phyloP scores from a whole-genome alignment of 768 basidiomycete species.

The Lenzites betulinus region DNA sequence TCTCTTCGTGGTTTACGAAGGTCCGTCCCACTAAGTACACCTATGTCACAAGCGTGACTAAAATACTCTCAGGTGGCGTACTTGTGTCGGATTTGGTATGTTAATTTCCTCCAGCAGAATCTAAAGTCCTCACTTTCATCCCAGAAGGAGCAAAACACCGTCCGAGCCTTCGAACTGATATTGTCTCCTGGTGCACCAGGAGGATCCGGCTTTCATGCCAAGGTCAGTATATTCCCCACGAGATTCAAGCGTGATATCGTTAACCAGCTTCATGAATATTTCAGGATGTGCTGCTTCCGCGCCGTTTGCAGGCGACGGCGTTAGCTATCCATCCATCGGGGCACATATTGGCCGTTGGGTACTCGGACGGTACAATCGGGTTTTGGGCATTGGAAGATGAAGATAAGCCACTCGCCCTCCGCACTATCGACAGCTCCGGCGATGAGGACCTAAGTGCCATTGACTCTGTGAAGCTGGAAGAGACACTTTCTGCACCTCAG shows the following conservation, averaged over 20 bases:
- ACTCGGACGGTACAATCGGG: slow-evolving; percentile 79
- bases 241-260: neutral
- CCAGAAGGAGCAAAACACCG: slow-evolving; percentile 50
- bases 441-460: slow-evolving; percentile 57
- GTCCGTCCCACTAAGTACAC: slow-evolving; percentile 37
- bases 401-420: slow-evolving; percentile 71
- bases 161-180: slow-evolving; percentile 67
- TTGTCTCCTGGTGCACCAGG: slow-evolving; percentile 84
- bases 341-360: slow-evolving; percentile 77
- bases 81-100: slow-evolving; percentile 60
- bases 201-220: slow-evolving; percentile 60
- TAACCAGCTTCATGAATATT: neutral
- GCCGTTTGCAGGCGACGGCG: slow-evolving; percentile 69
- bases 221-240: slow-evolving; percentile 39
- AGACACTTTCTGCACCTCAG: slow-evolving; percentile 30
- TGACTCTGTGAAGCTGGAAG: slow-evolving; percentile 50
- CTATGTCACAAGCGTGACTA: neutral
- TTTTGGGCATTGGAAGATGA: slow-evolving; percentile 85
- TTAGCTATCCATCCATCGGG: slow-evolving; percentile 73
- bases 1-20: slow-evolving; percentile 74
- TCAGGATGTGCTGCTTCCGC: slow-evolving; percentile 70
- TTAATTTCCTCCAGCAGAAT: neutral
- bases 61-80: slow-evolving; percentile 50
- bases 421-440: slow-evolving; percentile 58
- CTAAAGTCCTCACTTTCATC: slow-evolving; percentile 25